Evolutionary conservation across 2,329 filamentous ascomycete species (phyloP).

Genomic region (Colletotrichum camelliae): DNA sequence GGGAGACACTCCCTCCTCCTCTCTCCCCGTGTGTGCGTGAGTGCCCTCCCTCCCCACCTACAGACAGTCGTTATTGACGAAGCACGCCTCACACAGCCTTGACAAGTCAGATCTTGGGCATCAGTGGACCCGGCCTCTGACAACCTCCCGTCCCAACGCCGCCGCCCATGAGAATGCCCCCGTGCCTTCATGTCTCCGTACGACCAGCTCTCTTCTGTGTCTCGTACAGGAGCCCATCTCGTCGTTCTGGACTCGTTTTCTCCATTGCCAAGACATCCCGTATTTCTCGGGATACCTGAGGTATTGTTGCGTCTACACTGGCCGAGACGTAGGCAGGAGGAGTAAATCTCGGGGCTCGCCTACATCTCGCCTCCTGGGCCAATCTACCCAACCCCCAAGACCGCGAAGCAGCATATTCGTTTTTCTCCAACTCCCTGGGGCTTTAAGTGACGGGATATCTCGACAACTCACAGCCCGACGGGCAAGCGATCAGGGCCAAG

Average conservation of each 20-base stretch:
- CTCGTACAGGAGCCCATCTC: neutral
- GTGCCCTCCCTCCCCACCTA: neutral
- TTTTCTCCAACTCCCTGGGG: neutral
- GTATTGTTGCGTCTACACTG: neutral
- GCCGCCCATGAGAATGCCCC: neutral
- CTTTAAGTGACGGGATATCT: neutral
- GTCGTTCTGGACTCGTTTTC: neutral
- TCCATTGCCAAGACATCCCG: neutral
- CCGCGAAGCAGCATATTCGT: neutral
- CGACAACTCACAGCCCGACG: neutral
- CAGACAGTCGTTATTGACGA: neutral
- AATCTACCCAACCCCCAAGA: neutral
- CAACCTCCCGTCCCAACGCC: neutral
- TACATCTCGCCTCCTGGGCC: neutral
- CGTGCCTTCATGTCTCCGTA: neutral
- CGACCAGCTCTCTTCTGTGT: neutral
- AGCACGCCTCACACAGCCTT: neutral
- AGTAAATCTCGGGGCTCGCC: neutral
- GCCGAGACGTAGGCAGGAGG: neutral
- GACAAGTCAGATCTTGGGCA: neutral
- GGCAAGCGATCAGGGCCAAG: neutral
- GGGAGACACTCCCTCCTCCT: neutral
- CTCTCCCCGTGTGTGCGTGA: neutral
- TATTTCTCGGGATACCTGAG: neutral
- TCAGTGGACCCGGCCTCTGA: neutral